A percentile compares a stretch with the other conserved stretches of the same genome.
Evolutionary conservation across 2,329 filamentous ascomycete species (phyloP).

Genomic region (Trichoderma harzianum): DNA sequence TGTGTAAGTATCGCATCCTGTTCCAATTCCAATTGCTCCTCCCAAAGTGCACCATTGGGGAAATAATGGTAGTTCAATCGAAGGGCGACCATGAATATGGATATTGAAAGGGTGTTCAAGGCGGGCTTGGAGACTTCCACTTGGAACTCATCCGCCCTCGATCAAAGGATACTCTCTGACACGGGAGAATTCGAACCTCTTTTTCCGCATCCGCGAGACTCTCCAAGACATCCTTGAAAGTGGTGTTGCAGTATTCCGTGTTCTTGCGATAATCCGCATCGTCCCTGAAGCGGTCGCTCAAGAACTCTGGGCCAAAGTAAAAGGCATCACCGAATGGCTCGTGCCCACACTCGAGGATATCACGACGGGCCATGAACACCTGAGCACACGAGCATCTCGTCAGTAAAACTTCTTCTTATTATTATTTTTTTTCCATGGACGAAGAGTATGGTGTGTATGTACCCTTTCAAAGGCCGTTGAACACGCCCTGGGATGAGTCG

Average conservation of each 20-base stretch:
- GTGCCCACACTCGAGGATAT: constrained; percentile 79
- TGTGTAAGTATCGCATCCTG: constrained; percentile 26
- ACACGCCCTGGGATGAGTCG: constrained; percentile 90
- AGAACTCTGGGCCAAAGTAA: constrained; percentile 89
- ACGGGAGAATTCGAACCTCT: constrained; percentile 56
- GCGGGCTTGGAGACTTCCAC: not conserved
- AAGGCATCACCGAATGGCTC: constrained; percentile 97
- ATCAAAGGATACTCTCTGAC: not conserved
- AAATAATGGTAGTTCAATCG: not conserved
- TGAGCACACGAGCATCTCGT: constrained; percentile 32
- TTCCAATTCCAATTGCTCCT: not conserved
- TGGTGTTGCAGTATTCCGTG: constrained; percentile 66
- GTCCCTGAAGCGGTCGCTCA: constrained; percentile 73
- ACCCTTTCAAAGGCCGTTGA: constrained; percentile 97
- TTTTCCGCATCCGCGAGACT: constrained; percentile 67
- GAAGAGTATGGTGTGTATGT: constrained; percentile 23
- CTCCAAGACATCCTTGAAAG: constrained; percentile 75
- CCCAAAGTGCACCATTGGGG: not conserved
- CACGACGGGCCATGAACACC: constrained; percentile 94
- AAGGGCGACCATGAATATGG: not conserved
- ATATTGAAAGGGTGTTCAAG: not conserved
- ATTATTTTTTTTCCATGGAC: no score
- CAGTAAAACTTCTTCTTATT: not conserved
- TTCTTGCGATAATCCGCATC: constrained; percentile 55
- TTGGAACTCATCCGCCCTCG: not conserved